phyloP scores from a whole-genome alignment of 2,329 filamentous ascomycete genomes.

The Aspergillus fischeri region DNA sequence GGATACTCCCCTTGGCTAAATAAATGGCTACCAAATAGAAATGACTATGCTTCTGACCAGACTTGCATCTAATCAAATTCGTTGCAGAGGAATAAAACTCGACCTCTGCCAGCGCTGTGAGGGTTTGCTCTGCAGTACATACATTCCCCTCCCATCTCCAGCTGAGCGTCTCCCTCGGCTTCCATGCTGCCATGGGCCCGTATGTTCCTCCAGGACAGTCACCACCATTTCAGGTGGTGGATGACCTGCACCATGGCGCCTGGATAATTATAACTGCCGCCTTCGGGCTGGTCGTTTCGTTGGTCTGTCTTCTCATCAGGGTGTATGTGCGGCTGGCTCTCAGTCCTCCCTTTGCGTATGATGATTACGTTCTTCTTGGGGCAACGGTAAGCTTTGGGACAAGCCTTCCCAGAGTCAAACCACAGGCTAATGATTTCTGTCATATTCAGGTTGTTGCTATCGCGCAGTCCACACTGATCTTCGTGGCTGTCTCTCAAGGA shows the following conservation, averaged over 20 bases:
- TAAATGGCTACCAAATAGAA: not conserved
- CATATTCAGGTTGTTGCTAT: constrained; percentile 23
- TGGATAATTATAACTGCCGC: constrained; percentile 37
- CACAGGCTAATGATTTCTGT: not conserved
- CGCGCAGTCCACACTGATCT: constrained; percentile 30
- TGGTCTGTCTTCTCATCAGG: constrained; percentile 34
- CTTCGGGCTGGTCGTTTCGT: constrained; percentile 33
- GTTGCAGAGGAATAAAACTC: not conserved
- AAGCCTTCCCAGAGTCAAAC: not conserved
- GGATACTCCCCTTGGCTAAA: not conserved
- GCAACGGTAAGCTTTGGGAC: constrained; percentile 26
- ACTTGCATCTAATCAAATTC: not conserved
- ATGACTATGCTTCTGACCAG: not conserved
- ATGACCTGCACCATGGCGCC: constrained; percentile 36
- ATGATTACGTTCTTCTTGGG: constrained; percentile 30
- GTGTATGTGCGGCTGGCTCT: constrained; percentile 34
- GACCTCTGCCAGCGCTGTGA: not conserved
- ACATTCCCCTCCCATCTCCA: not conserved
- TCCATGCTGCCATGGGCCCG: constrained; percentile 21
- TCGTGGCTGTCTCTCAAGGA: constrained; percentile 28
- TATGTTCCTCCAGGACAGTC: constrained; percentile 32
- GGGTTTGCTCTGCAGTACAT: not conserved
- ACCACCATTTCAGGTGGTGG: constrained; percentile 37
- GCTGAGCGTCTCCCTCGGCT: not conserved
- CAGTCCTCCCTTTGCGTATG: constrained; percentile 30